Evolutionary conservation across 2,329 filamentous ascomycete genomes (phyloP).

Genomic region (Colletotrichum cuscutae): DNA sequence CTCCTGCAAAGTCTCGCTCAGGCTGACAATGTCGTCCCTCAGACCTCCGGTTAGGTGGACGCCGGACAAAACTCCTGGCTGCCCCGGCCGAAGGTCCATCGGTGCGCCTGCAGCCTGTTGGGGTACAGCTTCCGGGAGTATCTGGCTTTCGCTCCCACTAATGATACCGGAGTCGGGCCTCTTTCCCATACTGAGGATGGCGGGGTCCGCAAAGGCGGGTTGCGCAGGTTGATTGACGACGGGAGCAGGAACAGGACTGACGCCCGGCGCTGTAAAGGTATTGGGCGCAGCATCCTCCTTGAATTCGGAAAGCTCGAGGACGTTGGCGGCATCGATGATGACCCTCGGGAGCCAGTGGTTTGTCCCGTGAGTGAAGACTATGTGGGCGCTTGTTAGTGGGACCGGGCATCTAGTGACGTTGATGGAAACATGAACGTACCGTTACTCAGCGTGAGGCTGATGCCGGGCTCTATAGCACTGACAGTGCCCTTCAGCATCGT

Average conservation of each 20-base stretch:
- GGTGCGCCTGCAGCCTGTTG: slow-evolving; percentile 46
- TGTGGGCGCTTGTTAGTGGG: neutral
- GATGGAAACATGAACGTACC: slow-evolving; percentile 66
- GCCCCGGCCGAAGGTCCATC: slow-evolving; percentile 41
- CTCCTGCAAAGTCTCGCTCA: slow-evolving; percentile 38
- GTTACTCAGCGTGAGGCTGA: slow-evolving; percentile 76
- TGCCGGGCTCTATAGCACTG: slow-evolving; percentile 72
- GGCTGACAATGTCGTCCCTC: slow-evolving; percentile 15
- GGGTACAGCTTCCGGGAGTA: slow-evolving; percentile 23
- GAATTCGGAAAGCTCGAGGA: slow-evolving; percentile 56
- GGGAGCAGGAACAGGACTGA: slow-evolving; percentile 40
- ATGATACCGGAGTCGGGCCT: slow-evolving; percentile 47
- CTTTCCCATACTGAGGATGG: slow-evolving; percentile 77
- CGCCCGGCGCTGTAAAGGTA: slow-evolving; percentile 41
- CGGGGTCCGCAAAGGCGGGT: slow-evolving; percentile 78
- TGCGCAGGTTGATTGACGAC: slow-evolving; percentile 43
- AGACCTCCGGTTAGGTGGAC: slow-evolving; percentile 16
- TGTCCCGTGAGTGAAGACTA: slow-evolving; percentile 52
- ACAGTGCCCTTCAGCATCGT: slow-evolving; percentile 77
- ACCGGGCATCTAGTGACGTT: neutral
- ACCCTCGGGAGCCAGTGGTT: slow-evolving; percentile 49
- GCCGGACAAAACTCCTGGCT: slow-evolving; percentile 37
- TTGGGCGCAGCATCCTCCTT: slow-evolving; percentile 42
- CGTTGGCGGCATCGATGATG: slow-evolving; percentile 59
- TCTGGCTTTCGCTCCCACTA: slow-evolving; percentile 34